Conservation (phyloP, 2,329 filamentous ascomycete species). For the Arachnopeziza araneosa region DNA sequence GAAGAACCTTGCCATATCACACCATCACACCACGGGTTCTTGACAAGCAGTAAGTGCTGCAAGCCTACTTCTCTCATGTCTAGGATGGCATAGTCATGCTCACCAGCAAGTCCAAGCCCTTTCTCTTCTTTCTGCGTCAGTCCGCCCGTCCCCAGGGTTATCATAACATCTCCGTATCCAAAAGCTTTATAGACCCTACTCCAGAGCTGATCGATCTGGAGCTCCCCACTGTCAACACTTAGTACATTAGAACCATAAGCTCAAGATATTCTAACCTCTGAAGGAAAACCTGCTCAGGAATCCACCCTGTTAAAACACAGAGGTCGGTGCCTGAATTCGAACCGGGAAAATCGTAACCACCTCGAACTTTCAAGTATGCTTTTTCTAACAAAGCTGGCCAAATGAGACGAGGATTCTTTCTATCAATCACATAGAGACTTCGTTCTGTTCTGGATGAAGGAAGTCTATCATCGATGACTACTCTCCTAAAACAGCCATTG, state of each 20-base stretch:
- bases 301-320: constrained; percentile 91
- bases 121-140: constrained; percentile 72
- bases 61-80: constrained; percentile 63
- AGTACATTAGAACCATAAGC: not conserved
- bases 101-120: constrained; percentile 73
- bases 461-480: constrained; percentile 83
- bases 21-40: constrained; percentile 93
- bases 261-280: constrained; percentile 51
- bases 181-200: constrained; percentile 68
- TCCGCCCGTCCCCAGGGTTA: constrained; percentile 86
- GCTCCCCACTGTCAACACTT: constrained; percentile 56
- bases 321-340: constrained; percentile 96
- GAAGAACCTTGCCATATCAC: constrained; percentile 57
- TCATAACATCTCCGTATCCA: constrained; percentile 70
- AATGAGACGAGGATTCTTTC: constrained; percentile 71
- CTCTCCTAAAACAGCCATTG: constrained; percentile 85
- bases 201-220: constrained; percentile 74
- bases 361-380: constrained; percentile 89
- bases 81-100: constrained; percentile 92
- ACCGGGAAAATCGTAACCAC: constrained; percentile 95
- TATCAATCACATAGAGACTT: constrained; percentile 81
- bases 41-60: constrained; percentile 69
- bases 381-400: constrained; percentile 96
- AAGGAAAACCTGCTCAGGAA: constrained; percentile 90
- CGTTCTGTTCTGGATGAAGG: constrained; percentile 70